Base-by-base conservation (phyloP, 2,329 filamentous ascomycete genomes). In the Fusarium tuaranense region DNA sequence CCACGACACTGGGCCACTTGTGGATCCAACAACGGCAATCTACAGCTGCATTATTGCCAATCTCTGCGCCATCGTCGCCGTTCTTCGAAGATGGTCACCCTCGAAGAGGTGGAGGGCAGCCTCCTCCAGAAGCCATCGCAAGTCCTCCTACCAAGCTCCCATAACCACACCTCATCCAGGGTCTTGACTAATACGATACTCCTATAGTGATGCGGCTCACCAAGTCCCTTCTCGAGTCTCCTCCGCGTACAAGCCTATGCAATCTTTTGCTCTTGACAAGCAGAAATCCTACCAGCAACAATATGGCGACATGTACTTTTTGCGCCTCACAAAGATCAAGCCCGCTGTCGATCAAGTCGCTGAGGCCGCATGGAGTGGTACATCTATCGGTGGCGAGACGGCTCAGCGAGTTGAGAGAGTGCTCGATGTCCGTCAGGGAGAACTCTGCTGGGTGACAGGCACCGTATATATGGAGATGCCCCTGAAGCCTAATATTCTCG, bases 381-480 rank as follows among this genome's bases (percentile, higher is more conserved):
- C 94, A 64, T 89, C 93, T 80, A 92, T 98, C 75, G 94, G 90
- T 8, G 94, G 91, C 41, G 94, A 98, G 81, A 86, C 86, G 67
- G 94, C 94, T 13, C 89, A 88, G 76, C 91, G 88, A 75, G 95
- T 97, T 18, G 94, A 98, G 36, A 89, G 97, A 76, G 97, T 99
- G 69, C 89, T 99, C 34, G 96, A 99, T 84, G 97, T 99, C 62
- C 92, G 96, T 70, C 97, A 98, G 85, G 97, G 97, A 73, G 92
- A 98, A 84, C 87, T 98, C 39, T 98, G 96, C 85, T 99, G 96
- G 95, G 93, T 99, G 18, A 89, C 92, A 0, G 97, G 97, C 18
- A 99, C 97, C 0, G 91, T 98, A 36, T 99, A 97, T 82, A 97
- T 98, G 93, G 95, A 98, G 74, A 95, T 99, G 94, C 91, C 94